Percentiles rank a stretch among this genome's conserved stretches.
phyloP scores from a whole-genome alignment of 257 asterid species.

The Fraxinus anomala region DNA sequence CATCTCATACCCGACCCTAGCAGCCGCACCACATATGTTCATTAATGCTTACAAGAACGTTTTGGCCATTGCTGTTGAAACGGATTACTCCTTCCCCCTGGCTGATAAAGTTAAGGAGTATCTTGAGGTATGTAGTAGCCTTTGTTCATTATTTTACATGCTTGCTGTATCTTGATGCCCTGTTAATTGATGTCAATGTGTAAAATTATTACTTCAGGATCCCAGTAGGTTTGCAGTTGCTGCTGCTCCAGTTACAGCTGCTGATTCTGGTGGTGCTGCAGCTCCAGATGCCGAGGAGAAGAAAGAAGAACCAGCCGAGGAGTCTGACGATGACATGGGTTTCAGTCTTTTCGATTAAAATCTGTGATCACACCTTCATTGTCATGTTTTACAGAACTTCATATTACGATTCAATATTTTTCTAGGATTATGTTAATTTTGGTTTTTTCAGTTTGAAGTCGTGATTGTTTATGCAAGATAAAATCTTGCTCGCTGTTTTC shows the following conservation, averaged over 20 bases:
- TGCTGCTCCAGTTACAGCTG: neutral
- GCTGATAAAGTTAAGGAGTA: slow-evolving; percentile 32
- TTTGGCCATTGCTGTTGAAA: slow-evolving; percentile 26
- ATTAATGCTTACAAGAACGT: slow-evolving; percentile 21
- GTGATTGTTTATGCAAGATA: no score
- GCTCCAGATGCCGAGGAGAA: neutral
- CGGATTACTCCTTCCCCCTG: slow-evolving; percentile 22
- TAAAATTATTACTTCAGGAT: slow-evolving; percentile 4
- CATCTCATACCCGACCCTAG: slow-evolving; percentile 27
- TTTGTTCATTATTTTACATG: no score
- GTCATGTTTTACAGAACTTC: neutral
- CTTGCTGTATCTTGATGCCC: no score
- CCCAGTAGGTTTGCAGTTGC: slow-evolving; percentile 21
- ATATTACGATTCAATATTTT: no score
- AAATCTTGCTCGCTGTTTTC: neutral
- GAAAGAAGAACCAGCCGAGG: slow-evolving; percentile 11
- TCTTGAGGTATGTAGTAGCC: slow-evolving; percentile 8
- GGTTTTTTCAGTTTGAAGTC: neutral
- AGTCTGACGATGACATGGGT: slow-evolving; percentile 10
- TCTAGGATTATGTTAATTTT: neutral
- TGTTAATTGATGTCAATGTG: neutral
- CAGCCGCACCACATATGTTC: slow-evolving; percentile 30
- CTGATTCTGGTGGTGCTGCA: neutral
- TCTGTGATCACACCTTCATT: neutral
- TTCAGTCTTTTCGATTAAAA: neutral